Conservation (phyloP, 2,329 filamentous ascomycete species). For the Aspergillus aculeatus region DNA sequence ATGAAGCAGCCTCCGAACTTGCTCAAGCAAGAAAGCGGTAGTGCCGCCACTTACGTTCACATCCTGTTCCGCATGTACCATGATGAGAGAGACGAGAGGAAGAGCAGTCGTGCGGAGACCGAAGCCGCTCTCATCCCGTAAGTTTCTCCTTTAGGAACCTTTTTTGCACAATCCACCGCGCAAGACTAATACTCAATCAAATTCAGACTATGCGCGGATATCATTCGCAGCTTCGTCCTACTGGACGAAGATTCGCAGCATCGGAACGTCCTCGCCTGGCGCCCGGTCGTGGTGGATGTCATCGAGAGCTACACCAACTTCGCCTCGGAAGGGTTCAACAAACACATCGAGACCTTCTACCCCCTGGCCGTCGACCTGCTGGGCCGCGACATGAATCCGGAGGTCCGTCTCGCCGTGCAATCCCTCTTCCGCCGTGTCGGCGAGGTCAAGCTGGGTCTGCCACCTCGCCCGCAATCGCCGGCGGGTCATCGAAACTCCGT, state of each 20-base stretch:
- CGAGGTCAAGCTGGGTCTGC: conserved; percentile 62
- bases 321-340: conserved; percentile 73
- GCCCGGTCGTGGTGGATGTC: conserved; percentile 94
- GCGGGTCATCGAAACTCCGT: conserved; percentile 38
- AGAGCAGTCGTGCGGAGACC: conserved; percentile 75
- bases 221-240: conserved; percentile 77
- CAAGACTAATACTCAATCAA: conserved; percentile 21
- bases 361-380: conserved; percentile 81
- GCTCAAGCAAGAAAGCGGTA: conserved; percentile 92
- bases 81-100: conserved; percentile 79
- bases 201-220: conserved; percentile 77
- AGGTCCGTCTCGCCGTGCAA: conserved; percentile 76
- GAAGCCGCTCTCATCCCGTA: conserved; percentile 85
- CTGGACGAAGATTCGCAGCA: conserved; percentile 97
- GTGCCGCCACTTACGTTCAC: conserved; percentile 89
- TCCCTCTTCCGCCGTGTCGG: conserved; percentile 77
- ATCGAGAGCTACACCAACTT: conserved; percentile 89
- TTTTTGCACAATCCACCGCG: not conserved
- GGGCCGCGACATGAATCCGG: conserved; percentile 73
- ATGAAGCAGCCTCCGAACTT: conserved; percentile 99
- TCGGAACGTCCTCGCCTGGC: conserved; percentile 94
- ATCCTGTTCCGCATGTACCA: conserved; percentile 98
- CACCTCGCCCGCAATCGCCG: conserved; percentile 29
- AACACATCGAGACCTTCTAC: conserved; percentile 80
- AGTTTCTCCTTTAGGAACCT: conserved; percentile 25